Percentiles rank a stretch among this genome's conserved stretches.
Conservation (phyloP, 1,139 yeast genomes). For the Magnusiomyces clavatus region DNA sequence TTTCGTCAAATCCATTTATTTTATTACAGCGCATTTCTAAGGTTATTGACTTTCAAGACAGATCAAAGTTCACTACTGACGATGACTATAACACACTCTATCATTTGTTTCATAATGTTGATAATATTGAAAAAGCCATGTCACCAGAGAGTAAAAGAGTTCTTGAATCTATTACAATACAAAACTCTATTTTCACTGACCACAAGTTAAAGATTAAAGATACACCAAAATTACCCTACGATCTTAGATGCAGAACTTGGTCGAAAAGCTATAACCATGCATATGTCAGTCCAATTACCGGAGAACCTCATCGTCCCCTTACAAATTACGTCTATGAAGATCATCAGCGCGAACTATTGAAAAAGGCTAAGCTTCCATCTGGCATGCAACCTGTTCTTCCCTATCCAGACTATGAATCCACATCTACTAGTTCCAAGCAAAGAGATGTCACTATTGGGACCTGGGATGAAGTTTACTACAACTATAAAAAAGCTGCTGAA, state of each 20-base stretch:
- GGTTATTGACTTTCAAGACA: slow-evolving; percentile 60
- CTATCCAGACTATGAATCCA: slow-evolving; percentile 21
- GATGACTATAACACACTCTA: slow-evolving; percentile 75
- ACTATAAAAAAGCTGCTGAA: slow-evolving; percentile 9
- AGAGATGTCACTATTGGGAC: slow-evolving; percentile 4
- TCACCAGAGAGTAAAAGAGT: slow-evolving; percentile 70
- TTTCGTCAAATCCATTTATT: slow-evolving; percentile 53
- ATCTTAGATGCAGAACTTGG: slow-evolving; percentile 40
- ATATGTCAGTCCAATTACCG: slow-evolving; percentile 26
- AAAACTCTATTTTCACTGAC: slow-evolving; percentile 26
- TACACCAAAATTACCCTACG: slow-evolving; percentile 23
- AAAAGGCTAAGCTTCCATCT: slow-evolving; percentile 20
- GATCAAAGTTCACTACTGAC: slow-evolving; percentile 60
- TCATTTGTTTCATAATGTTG: slow-evolving; percentile 59
- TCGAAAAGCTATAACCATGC: slow-evolving; percentile 33
- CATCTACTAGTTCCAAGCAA: not conserved
- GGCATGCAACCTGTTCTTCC: slow-evolving; percentile 23
- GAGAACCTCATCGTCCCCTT: slow-evolving; percentile 25
- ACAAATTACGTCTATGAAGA: slow-evolving; percentile 28
- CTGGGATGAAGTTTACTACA: slow-evolving; percentile 9
- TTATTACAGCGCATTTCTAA: slow-evolving; percentile 54
- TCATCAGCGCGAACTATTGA: slow-evolving; percentile 20
- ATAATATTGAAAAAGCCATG: slow-evolving; percentile 53
- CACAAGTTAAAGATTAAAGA: slow-evolving; percentile 24
- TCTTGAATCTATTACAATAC: slow-evolving; percentile 41